Percentiles rank a stretch among this genome's conserved stretches.
Evolutionary conservation across 306 rosid genomes (phyloP).

Genomic region (Cucumis cinereus): DNA sequence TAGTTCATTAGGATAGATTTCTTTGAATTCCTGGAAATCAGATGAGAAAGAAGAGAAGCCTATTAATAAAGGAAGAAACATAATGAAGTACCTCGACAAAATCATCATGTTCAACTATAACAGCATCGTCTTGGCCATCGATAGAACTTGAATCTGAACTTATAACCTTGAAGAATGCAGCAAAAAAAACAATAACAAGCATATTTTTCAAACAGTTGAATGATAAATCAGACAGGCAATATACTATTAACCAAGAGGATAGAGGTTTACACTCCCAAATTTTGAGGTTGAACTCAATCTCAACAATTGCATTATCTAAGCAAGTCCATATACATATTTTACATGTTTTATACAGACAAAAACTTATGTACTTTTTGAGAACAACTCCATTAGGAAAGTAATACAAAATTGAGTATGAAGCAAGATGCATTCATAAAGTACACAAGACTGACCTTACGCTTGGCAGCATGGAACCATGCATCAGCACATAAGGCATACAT

Average conservation of each 20-base stretch:
- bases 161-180: constrained; percentile 41
- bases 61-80: background rate
- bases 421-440: background rate
- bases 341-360: background rate
- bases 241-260: too few species aligned
- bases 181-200: background rate
- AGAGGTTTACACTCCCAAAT: too few species aligned
- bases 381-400: background rate
- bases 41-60: background rate
- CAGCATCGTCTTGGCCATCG: constrained; percentile 43
- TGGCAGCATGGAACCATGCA: constrained; percentile 95
- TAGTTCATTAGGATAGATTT: background rate
- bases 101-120: constrained; percentile 53
- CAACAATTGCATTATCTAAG: background rate
- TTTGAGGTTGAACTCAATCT: background rate
- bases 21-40: background rate
- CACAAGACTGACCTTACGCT: constrained; percentile 50
- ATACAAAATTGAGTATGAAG: background rate
- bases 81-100: constrained; percentile 53
- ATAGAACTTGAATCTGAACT: constrained; percentile 37
- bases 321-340: background rate
- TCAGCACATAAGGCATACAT: constrained; percentile 97
- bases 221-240: background rate
- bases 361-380: background rate
- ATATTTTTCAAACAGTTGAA: background rate